Conservation (phyloP, 805 yeast species). For the Brettanomyces sp. region DNA sequence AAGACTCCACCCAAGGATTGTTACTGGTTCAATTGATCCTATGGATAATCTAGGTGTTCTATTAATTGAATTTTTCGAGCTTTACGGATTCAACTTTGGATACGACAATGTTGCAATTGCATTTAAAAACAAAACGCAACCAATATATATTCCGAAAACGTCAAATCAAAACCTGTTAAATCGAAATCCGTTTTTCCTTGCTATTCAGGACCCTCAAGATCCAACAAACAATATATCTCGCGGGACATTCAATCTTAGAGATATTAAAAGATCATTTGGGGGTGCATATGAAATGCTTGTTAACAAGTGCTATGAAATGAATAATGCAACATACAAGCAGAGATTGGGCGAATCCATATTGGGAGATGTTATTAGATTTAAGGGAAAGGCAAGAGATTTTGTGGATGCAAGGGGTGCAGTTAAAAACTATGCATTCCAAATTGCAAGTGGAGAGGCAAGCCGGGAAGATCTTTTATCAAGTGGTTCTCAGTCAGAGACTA, state of each 20-base stretch:
- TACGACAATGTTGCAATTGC: conserved; percentile 71
- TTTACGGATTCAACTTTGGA: conserved; percentile 84
- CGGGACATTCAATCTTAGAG: conserved; percentile 72
- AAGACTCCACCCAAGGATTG: conserved; percentile 66
- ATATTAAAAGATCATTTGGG: conserved; percentile 75
- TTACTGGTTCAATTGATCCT: conserved; percentile 57
- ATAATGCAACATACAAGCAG: conserved; percentile 53
- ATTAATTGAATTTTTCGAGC: conserved; percentile 83
- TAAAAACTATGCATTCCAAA: conserved; percentile 45
- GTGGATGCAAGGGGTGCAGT: conserved; percentile 63
- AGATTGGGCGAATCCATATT: conserved; percentile 65
- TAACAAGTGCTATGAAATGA: conserved; percentile 66
- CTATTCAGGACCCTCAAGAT: conserved; percentile 88
- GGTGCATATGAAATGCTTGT: conserved; percentile 78
- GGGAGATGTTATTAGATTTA: conserved; percentile 70
- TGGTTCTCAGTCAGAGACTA: background rate
- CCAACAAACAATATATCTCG: conserved; percentile 74
- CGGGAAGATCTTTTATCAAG: conserved; percentile 8
- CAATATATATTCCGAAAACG: conserved; percentile 52
- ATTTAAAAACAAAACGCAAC: conserved; percentile 44
- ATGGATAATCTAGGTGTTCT: conserved; percentile 75
- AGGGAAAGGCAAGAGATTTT: conserved; percentile 68
- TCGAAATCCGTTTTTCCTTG: conserved; percentile 51
- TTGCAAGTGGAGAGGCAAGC: conserved; percentile 15
- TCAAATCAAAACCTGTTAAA: conserved; percentile 28